These are phyloP conservation scores for Lotus japonicus DNA, from an alignment of 306 rosid genomes.

Conservation along the genomic window DNA sequence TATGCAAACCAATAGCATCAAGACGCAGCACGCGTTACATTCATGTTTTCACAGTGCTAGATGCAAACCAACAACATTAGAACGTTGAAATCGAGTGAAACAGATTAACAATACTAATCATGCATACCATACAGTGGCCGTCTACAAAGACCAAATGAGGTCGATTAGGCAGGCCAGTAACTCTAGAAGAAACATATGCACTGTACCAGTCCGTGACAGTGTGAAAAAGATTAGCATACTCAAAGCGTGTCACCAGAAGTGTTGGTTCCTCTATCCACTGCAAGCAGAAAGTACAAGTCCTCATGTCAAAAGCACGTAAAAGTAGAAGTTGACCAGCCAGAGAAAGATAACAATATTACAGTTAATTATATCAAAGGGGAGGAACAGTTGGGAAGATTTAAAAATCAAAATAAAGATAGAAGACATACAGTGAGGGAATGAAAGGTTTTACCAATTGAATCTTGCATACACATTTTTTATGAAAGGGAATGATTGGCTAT, in stretches of 20 bases:
- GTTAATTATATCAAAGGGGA: neutral
- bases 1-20: neutral
- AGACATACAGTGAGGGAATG: neutral
- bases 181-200: constrained; percentile 87
- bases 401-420: neutral
- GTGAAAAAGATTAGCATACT: constrained; percentile 96
- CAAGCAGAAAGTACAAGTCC: constrained; percentile 23
- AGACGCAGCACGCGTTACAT: neutral
- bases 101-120: constrained; percentile 1
- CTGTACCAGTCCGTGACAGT: constrained; percentile 95
- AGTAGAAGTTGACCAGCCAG: neutral
- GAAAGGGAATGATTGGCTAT: neutral
- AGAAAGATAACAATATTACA: neutral
- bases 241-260: constrained; percentile 85
- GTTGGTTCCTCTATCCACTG: constrained; percentile 99
- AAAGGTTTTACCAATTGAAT: neutral
- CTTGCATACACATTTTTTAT: neutral
- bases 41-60: neutral
- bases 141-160: constrained; percentile 86
- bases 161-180: constrained; percentile 69
- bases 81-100: constrained; percentile 1
- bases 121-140: constrained; percentile 82
- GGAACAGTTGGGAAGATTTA: neutral
- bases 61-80: constrained; percentile 1
- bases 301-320: constrained; percentile 31